Base-by-base conservation (phyloP, 2,329 filamentous ascomycete genomes). In the Plectosphaerella plurivora region DNA sequence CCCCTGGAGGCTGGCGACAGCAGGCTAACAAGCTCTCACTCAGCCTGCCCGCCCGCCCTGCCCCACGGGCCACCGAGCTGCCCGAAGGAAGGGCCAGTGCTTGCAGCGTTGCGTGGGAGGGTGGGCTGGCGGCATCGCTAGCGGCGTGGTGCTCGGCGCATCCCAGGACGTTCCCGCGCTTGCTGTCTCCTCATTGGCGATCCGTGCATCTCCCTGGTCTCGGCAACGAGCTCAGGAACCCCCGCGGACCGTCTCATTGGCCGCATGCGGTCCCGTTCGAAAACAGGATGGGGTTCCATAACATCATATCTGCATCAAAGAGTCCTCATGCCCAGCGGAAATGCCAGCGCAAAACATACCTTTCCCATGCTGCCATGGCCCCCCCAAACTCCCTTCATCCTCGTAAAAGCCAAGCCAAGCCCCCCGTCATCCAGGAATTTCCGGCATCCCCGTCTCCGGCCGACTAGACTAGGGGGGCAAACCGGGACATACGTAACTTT, bases 231-330 rank as follows among this genome's bases (percentile, higher is more conserved):
- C 41, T 44, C 47, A 49, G 47, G 47, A 22, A 41, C 36, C 35
- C 47, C 47, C 47, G 28, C 45, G 28, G n/a, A 25, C 16, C 22
- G 47, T 49, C 36, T 41, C 47, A 49, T 49, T 49, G 47, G 47
- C 47, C 37, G 47, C 47, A 49, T 49, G 47, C 47, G 16, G 47
- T 25, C 36, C 18, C 15, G 46, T 35, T 49, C 47, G 47, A 42
- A 49, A 49, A 37, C 47, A 49, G 47, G 47, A 49, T 49, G 36
- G 35, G 35, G 18, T 39, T 49, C 47, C 47, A 49, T 49, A 49
- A 25, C 47, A 49, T 49, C 47, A 49, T 49, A 22, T 49, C 35
- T 49, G 47, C 47, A 49, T 49, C 47, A 49, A 33, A 41, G 41
- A 44, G 10, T 18, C 46, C 36, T 20, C 33, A n/a, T 36, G 46